Evolutionary conservation across 805 yeast genomes (phyloP), one percentile per base, ranked within the genome.

Genomic region (Blastobotrys americana): DNA sequence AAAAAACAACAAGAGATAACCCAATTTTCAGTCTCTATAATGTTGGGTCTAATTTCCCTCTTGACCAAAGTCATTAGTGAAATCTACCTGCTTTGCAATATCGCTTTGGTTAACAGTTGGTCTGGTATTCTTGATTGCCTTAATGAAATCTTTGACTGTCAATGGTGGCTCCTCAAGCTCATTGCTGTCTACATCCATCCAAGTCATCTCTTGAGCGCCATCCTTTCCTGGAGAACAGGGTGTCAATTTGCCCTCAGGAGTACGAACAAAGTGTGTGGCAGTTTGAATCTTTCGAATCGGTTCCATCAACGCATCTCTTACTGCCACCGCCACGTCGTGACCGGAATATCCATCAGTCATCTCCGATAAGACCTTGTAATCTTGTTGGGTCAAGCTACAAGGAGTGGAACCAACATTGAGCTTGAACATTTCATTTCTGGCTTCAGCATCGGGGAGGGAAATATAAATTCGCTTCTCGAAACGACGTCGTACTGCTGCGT

Each of bases 261-360:
- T 52, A 8, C 77, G 77, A 48, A 74, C 71, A 70, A 93, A 93
- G 70, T 93, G 98, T 0, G 98, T 93, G 0, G 98, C 97, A 58
- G 78, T 82, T 65, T 90, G 97, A 51, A 93, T 87, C 61, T 87
- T 88, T 56, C 98, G 76, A 47, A 93, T 87, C 1, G 99, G 98
- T 64, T 90, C 94, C 98, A 93, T 93, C 54, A 93, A 70, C 0
- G 97, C 97, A 64, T 93, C 99, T 56, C 95, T 80, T 3, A 93
- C 98, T 8, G 88, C 95, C 27, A 93, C 96, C 0, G 97, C 90
- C 35, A 93, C 77, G 73, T 93, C 99, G 61, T 90, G 95, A 43
- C 99, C 99, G 1, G 96, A 87, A 64, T 93, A 90, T 6, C 98
- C 98, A 4, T 87, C 95, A 0, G 97, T 90, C 88, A 93, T 82